Evolutionary conservation across 768 basidiomycete species (phyloP).

Genomic region (Lentinula sp.): DNA sequence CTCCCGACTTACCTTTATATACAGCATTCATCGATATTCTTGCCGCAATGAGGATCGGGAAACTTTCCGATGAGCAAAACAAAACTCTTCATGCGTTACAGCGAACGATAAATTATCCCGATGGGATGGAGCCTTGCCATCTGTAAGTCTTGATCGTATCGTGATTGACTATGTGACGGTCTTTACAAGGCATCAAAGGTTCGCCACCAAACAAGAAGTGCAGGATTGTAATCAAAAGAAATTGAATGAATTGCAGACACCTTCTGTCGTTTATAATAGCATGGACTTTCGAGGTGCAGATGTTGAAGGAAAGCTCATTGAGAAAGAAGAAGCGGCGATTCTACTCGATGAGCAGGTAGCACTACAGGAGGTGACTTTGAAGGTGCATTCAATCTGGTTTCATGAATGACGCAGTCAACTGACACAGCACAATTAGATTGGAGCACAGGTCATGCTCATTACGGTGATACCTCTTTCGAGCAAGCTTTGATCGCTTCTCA

Average conservation of each 20-base stretch:
- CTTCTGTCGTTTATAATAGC: conserved; percentile 25
- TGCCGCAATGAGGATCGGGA: conserved; percentile 81
- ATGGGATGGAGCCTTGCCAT: conserved; percentile 77
- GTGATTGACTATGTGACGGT: neutral
- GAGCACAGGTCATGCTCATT: conserved; percentile 83
- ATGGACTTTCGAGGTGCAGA: conserved; percentile 42
- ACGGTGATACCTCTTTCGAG: conserved; percentile 35
- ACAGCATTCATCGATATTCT: conserved; percentile 46
- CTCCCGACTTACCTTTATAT: neutral
- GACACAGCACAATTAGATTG: conserved; percentile 34
- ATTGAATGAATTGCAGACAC: conserved; percentile 41
- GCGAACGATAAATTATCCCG: conserved; percentile 53
- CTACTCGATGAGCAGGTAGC: conserved; percentile 58
- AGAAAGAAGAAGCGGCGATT: conserved; percentile 14
- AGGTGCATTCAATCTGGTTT: conserved; percentile 26
- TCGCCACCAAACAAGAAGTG: conserved; percentile 73
- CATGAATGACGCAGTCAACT: conserved; percentile 3
- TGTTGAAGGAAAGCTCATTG: conserved; percentile 25
- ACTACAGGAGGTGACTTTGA: conserved; percentile 35
- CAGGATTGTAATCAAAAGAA: conserved; percentile 64
- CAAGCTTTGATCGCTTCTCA: neutral
- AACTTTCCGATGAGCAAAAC: conserved; percentile 48
- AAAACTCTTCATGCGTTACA: conserved; percentile 45
- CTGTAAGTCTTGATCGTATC: conserved; percentile 39
- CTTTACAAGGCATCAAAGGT: conserved; percentile 34